Percentiles rank a stretch among this genome's conserved stretches.
Evolutionary conservation across 2,329 filamentous ascomycete genomes (phyloP).

Genomic region (Teratosphaeria pseudoeucalypti): DNA sequence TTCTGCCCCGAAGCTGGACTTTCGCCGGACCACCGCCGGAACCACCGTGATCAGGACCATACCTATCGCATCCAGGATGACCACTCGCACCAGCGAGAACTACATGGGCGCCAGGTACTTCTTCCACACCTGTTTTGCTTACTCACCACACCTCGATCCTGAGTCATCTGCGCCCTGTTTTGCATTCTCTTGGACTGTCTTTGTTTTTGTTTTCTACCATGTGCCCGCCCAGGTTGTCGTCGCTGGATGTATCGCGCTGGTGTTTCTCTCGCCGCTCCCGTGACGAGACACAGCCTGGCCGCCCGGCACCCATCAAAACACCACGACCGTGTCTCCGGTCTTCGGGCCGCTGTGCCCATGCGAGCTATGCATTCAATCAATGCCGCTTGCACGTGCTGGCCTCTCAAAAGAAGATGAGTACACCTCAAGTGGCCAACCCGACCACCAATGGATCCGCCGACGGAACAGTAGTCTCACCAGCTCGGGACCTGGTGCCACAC

Average conservation of each 20-base stretch:
- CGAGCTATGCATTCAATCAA: background rate
- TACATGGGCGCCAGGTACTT: constrained; percentile 28
- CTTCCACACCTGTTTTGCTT: constrained; percentile 11
- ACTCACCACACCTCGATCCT: constrained; percentile 4
- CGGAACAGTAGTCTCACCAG: background rate
- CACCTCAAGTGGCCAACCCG: background rate
- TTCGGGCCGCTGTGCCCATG: background rate
- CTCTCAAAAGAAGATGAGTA: background rate
- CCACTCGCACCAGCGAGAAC: constrained; percentile 27
- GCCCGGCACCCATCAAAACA: background rate
- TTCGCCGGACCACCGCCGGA: background rate
- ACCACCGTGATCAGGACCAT: background rate
- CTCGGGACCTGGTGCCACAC: background rate
- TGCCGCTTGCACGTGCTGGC: background rate
- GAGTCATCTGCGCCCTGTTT: background rate
- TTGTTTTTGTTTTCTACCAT: background rate
- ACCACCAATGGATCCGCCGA: background rate
- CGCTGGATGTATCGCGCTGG: background rate
- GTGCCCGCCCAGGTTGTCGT: background rate
- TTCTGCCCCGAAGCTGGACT: constrained; percentile 14
- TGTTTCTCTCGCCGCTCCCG: background rate
- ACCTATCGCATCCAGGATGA: constrained; percentile 23
- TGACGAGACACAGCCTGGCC: background rate
- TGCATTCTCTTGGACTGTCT: background rate
- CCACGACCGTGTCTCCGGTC: background rate